Evolutionary conservation across 1,284 basidiomycete species (phyloP), one percentile per base, ranked within the genome.

Genomic region (Cutaneotrichosporon sp.): DNA sequence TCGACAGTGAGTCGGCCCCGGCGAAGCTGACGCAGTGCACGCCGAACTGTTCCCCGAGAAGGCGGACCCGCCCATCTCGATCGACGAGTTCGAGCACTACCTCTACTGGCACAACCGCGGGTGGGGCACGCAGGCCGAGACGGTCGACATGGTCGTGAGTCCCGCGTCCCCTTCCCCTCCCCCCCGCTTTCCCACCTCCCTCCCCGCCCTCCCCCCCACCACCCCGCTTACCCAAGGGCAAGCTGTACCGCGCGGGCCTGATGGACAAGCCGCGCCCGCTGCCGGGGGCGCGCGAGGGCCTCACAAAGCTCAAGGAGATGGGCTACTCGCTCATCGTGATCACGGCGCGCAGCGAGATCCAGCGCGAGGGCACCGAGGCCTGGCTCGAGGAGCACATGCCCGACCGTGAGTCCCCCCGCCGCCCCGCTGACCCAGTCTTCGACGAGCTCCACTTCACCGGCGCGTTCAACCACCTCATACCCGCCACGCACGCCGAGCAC

Each of bases 381-480:
- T 92, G 90, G 90, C 76, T 88, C 8, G 82, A 86, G 45, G 79
- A 82, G 60, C 82, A 89, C 73, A 86, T 88, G 69, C 87, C 87
- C 36, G 87, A 87, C 81, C 64, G 78, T 78, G 56, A 61, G 77
- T 71, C 3, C n/a, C 33, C 16, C 22, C 13, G 8, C 4, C 4
- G n/a, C n/a, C 11, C 20, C 4, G 45, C 52, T 62, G 34, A 56
- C 56, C 10, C 66, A 87, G 74, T 87, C 34, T 88, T 90, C 64
- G 85, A 89, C 46, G 84, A 83, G 57, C 82, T 90, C 22, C 84
- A 90, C 67, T 91, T 88, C 75, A 91, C 87, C 0, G 89, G 88
- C 2, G 87, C 89, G 69, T 90, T 90, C 65, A 71, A 75, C 53
- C 71, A 76, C 58, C 71, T 80, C 46, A 72, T 75, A 22, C 68